phyloP scores from a whole-genome alignment of 2,329 filamentous ascomycete genomes.

The Moelleriella libera region DNA sequence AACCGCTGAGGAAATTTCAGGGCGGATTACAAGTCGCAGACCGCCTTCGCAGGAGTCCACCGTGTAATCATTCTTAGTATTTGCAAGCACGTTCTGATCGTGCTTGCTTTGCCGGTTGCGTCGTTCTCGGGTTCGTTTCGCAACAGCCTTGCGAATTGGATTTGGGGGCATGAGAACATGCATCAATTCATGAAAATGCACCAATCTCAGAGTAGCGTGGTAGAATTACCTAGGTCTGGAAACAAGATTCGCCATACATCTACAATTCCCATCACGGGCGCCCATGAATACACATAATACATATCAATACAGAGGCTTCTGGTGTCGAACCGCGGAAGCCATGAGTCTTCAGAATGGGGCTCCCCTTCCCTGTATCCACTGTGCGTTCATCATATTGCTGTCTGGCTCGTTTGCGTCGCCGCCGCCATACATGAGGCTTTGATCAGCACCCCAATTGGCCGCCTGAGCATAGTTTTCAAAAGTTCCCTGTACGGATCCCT shows the following conservation, averaged over 20 bases:
- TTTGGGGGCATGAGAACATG: not conserved
- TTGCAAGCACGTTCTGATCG: too few relatives aligned
- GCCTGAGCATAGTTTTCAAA: slow-evolving; percentile 43
- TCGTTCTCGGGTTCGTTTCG: too few relatives aligned
- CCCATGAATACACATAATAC: too few relatives aligned
- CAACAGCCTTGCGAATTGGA: too few relatives aligned
- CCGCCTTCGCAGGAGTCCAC: too few relatives aligned
- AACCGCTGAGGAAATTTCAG: too few relatives aligned
- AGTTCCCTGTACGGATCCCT: slow-evolving; percentile 25
- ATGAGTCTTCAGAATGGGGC: not conserved
- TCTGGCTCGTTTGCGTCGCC: slow-evolving; percentile 12
- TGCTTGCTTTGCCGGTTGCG: too few relatives aligned
- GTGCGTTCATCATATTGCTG: slow-evolving; percentile 9
- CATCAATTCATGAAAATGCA: not conserved
- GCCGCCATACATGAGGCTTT: slow-evolving; percentile 33
- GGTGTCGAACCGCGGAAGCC: not conserved
- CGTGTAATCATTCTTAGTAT: too few relatives aligned
- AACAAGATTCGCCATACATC: not conserved
- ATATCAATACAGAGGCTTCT: not conserved
- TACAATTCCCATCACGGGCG: not conserved
- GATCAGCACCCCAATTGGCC: slow-evolving; percentile 36
- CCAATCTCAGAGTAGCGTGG: not conserved
- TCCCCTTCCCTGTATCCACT: slow-evolving; percentile 2
- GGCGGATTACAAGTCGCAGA: too few relatives aligned
- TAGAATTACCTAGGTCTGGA: not conserved